Evolutionary conservation across 2,329 filamentous ascomycete genomes (phyloP).

Genomic region (Diaporthe sp.): DNA sequence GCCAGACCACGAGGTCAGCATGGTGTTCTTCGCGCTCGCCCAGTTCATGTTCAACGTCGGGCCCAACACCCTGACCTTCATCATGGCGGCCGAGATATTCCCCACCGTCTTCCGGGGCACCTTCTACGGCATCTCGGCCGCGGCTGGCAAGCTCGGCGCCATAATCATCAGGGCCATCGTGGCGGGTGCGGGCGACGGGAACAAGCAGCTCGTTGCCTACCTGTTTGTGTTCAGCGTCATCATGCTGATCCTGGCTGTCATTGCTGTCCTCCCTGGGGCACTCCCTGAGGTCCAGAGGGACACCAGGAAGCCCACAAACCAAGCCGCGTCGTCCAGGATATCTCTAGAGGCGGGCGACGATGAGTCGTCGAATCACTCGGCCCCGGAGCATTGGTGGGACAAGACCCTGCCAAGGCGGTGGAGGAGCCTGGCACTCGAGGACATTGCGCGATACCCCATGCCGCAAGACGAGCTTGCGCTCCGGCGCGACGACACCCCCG

Average conservation of each 20-base stretch:
- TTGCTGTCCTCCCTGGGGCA: constrained; percentile 9
- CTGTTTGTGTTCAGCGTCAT: constrained; percentile 23
- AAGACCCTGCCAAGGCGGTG: not conserved
- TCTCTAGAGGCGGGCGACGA: not conserved
- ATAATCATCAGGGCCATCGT: constrained; percentile 43
- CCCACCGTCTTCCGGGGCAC: constrained; percentile 50
- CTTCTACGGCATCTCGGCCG: constrained; percentile 50
- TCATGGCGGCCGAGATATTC: constrained; percentile 51
- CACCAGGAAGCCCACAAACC: not conserved
- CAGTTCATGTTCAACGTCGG: constrained; percentile 50
- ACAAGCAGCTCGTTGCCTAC: constrained; percentile 1
- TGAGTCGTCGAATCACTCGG: not conserved
- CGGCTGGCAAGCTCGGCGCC: constrained; percentile 50
- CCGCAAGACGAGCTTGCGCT: constrained; percentile 22
- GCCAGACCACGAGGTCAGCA: constrained; percentile 36
- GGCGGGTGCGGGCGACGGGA: not conserved
- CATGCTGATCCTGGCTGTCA: constrained; percentile 21
- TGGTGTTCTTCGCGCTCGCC: constrained; percentile 45
- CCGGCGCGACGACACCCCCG: constrained; percentile 10
- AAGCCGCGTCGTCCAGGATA: no score
- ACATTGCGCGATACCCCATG: constrained; percentile 31
- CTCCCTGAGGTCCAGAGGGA: constrained; percentile 35
- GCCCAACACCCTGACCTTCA: constrained; percentile 50
- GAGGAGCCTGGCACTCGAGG: constrained; percentile 35
- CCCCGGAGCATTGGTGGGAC: not conserved